Evolutionary conservation across 495 filamentous ascomycete genomes (phyloP).

Genomic region (Penicillium parvum): DNA sequence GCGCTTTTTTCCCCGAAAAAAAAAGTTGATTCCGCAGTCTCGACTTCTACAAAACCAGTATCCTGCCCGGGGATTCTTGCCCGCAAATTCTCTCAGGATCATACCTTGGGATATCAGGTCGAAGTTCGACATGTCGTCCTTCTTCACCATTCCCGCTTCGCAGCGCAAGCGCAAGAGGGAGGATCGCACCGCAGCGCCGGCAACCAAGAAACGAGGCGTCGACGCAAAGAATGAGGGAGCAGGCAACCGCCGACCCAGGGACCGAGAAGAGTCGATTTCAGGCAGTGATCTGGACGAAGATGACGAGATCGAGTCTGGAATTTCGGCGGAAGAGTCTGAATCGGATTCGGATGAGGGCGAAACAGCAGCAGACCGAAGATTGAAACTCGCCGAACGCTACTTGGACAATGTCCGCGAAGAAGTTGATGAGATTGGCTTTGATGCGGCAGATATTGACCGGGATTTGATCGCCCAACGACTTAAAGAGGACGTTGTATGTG

Average conservation of each 20-base stretch:
- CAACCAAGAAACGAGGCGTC: slow-evolving; percentile 54
- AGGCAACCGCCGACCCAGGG: slow-evolving; percentile 21
- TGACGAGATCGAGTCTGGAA: slow-evolving; percentile 36
- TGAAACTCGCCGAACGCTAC: slow-evolving; percentile 89
- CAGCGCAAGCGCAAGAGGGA: slow-evolving; percentile 77
- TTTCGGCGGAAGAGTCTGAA: slow-evolving; percentile 43
- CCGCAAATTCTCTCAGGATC: slow-evolving; percentile 6
- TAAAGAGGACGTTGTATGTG: slow-evolving; percentile 75
- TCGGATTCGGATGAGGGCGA: slow-evolving; percentile 62
- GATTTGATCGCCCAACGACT: slow-evolving; percentile 87
- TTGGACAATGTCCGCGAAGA: slow-evolving; percentile 83
- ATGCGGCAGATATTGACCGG: slow-evolving; percentile 87
- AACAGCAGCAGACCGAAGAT: slow-evolving; percentile 79
- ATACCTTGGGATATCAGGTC: slow-evolving; percentile 1
- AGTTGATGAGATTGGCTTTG: slow-evolving; percentile 77
- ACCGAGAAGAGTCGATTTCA: slow-evolving; percentile 68
- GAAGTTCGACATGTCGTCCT: slow-evolving; percentile 64
- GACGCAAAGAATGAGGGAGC: slow-evolving; percentile 32
- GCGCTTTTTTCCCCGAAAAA: slow-evolving; percentile 39
- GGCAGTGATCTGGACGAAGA: slow-evolving; percentile 75
- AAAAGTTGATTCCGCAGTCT: slow-evolving; percentile 34
- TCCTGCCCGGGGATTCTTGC: slow-evolving; percentile 6
- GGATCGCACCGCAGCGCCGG: slow-evolving; percentile 43
- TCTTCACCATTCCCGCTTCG: slow-evolving; percentile 73
- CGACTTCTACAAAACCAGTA: slow-evolving; percentile 5